Evolutionary conservation across 1,284 basidiomycete species (phyloP).

Genomic region (Schizophyllum amplum): DNA sequence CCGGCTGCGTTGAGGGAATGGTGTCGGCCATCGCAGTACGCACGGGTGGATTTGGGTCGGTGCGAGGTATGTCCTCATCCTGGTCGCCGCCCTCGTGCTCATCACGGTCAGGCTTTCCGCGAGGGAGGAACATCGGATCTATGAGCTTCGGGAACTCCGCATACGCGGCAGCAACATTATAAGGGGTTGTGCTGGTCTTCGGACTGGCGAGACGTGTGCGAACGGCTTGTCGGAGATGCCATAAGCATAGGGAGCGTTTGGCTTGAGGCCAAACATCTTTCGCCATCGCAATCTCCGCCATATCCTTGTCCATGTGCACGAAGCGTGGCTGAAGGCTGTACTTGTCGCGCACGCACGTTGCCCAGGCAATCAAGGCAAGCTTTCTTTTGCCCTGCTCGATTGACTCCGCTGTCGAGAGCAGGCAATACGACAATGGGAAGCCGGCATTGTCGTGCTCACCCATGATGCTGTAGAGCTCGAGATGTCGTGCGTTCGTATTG

Average conservation of each 20-base stretch:
- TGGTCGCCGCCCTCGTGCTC: slow-evolving; percentile 17
- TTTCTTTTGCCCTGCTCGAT: slow-evolving; percentile 18
- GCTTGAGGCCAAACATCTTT: slow-evolving; percentile 14
- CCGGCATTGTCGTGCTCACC: slow-evolving; percentile 22
- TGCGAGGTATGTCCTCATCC: neutral
- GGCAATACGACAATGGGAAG: slow-evolving; percentile 21
- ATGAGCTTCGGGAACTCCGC: slow-evolving; percentile 19
- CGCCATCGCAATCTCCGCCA: slow-evolving; percentile 21
- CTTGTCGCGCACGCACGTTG: slow-evolving; percentile 11
- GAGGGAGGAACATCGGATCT: slow-evolving; percentile 14
- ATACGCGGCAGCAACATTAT: slow-evolving; percentile 14
- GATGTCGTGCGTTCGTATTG: slow-evolving; percentile 22
- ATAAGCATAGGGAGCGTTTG: slow-evolving; percentile 22
- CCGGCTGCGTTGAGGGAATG: neutral
- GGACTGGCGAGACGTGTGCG: slow-evolving; percentile 13
- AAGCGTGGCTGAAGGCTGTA: slow-evolving; percentile 18
- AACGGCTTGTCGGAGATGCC: slow-evolving; percentile 20
- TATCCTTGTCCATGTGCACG: slow-evolving; percentile 23
- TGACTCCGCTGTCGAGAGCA: slow-evolving; percentile 20
- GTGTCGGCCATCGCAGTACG: neutral
- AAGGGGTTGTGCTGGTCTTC: slow-evolving; percentile 22
- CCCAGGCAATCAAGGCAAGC: slow-evolving; percentile 16
- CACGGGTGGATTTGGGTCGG: neutral
- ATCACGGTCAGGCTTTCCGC: slow-evolving; percentile 9
- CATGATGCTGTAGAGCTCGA: slow-evolving; percentile 24